Evolutionary conservation across 78 protist genomes (phyloP).

Genomic region (Fonticula alba): DNA sequence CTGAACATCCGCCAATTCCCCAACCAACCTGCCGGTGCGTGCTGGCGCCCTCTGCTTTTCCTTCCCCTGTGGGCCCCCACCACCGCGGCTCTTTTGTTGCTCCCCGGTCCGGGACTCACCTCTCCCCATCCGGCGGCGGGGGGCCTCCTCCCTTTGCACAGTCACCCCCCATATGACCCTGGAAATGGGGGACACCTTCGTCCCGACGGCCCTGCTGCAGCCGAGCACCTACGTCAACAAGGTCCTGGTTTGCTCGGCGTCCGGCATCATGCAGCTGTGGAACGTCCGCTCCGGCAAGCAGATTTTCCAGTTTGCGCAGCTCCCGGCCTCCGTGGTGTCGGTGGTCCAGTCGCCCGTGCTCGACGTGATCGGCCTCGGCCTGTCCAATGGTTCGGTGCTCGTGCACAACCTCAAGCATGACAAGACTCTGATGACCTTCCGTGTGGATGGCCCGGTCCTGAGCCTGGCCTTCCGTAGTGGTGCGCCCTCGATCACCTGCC

Average conservation of each 20-base stretch:
- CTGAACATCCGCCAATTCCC: no score
- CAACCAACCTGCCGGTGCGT: no score
- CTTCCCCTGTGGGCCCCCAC: no score
- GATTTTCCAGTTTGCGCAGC: slow-evolving; percentile 13
- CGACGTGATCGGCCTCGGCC: slow-evolving; percentile 52
- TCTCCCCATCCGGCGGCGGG: not conserved
- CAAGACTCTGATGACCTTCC: no score
- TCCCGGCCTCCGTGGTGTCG: not conserved
- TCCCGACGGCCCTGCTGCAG: slow-evolving; percentile 24
- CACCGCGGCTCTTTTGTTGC: no score
- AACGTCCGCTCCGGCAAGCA: slow-evolving; percentile 25
- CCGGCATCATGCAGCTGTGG: slow-evolving; percentile 29
- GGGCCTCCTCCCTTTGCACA: no score
- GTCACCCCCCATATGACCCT: not conserved
- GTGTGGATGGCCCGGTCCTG: no score
- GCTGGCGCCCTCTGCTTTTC: no score
- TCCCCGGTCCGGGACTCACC: no score
- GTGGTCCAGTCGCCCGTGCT: slow-evolving; percentile 41
- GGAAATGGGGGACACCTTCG: not conserved
- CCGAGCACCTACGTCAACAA: slow-evolving; percentile 51
- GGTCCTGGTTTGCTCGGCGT: slow-evolving; percentile 28
- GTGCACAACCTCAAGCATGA: no score
- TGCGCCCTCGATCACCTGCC: no score
- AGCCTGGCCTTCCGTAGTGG: no score
- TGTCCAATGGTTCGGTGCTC: not conserved